These are phyloP conservation scores for Heterobasidion occidentale DNA, from an alignment of 1,284 basidiomycete species.

Conservation along the genomic window DNA sequence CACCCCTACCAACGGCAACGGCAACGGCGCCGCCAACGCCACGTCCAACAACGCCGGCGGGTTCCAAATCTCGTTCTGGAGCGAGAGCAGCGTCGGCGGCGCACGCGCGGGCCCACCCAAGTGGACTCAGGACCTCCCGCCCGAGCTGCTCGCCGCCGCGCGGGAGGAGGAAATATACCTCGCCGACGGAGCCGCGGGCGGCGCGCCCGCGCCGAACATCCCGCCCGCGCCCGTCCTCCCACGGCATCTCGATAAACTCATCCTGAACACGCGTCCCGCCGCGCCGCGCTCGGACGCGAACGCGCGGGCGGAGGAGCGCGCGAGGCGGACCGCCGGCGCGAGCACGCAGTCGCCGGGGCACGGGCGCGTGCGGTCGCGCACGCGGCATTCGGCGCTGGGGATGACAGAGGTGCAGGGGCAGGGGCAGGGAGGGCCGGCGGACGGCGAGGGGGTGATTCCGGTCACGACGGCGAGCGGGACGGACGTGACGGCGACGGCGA, in stretches of 20 bases:
- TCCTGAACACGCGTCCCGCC: conserved; percentile 59
- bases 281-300: conserved; percentile 13
- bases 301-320: conserved; percentile 10
- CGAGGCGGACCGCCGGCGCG: conserved; percentile 4
- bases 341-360: background rate
- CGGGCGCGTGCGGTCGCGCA: background rate
- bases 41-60: background rate
- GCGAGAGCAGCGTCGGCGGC: conserved; percentile 32
- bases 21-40: background rate
- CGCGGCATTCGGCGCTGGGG: conserved; percentile 1
- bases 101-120: conserved; percentile 9
- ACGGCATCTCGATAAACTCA: conserved; percentile 89
- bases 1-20: background rate
- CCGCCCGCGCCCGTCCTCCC: conserved; percentile 85
- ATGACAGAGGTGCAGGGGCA: conserved; percentile 17
- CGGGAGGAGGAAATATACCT: conserved; percentile 77
- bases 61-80: conserved; percentile 40
- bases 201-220: conserved; percentile 62
- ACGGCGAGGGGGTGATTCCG: conserved; percentile 16
- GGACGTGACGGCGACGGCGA: conserved; percentile 24
- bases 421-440: conserved; percentile 8
- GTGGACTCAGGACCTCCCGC: conserved; percentile 77
- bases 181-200: conserved; percentile 17
- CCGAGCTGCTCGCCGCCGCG: conserved; percentile 71
- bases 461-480: conserved; percentile 37